Percentiles rank a stretch among this genome's conserved stretches.
These are phyloP conservation scores for Wallacemonas sp. DNA, from an alignment of 208 protist species.

Conservation along the genomic window DNA sequence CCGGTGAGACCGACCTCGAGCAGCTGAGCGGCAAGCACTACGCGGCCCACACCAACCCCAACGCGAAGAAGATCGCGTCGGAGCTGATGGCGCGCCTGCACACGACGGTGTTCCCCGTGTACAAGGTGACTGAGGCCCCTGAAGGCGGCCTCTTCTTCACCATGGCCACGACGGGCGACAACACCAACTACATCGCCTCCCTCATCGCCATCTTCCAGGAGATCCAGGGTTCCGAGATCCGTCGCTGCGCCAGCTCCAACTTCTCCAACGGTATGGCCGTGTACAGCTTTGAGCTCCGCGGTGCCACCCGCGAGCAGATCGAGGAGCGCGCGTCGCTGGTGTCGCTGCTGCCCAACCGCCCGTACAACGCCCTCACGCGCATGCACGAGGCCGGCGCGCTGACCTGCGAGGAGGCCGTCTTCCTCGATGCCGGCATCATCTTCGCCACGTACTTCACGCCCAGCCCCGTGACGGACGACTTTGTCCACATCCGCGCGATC, in stretches of 20 bases:
- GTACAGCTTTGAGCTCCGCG: slow-evolving; percentile 70
- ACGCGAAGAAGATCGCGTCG: slow-evolving; percentile 11
- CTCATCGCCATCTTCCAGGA: slow-evolving; percentile 71
- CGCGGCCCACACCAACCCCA: slow-evolving; percentile 13
- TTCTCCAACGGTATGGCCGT: slow-evolving; percentile 81
- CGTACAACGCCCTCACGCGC: slow-evolving; percentile 62
- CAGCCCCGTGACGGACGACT: slow-evolving; percentile 79
- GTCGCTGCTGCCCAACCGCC: slow-evolving; percentile 67
- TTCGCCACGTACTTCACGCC: slow-evolving; percentile 93
- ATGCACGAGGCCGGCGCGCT: slow-evolving; percentile 66
- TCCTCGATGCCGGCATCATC: slow-evolving; percentile 66
- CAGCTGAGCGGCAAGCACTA: slow-evolving; percentile 54
- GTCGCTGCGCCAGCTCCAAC: slow-evolving; percentile 55
- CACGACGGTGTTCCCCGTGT: slow-evolving; percentile 62
- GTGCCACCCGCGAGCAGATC: slow-evolving; percentile 38
- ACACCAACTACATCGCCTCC: slow-evolving; percentile 64
- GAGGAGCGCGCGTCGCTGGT: slow-evolving; percentile 62
- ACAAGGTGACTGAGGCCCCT: slow-evolving; percentile 26
- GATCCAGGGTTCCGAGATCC: slow-evolving; percentile 50
- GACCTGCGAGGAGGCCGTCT: slow-evolving; percentile 69
- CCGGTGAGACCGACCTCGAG: slow-evolving; percentile 35
- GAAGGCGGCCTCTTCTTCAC: slow-evolving; percentile 56
- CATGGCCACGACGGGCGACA: slow-evolving; percentile 66
- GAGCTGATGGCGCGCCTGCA: slow-evolving; percentile 61
- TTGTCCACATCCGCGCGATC: slow-evolving; percentile 56